Percentiles rank a stretch among this genome's conserved stretches.
phyloP scores from a whole-genome alignment of 1,284 basidiomycete genomes.

The Golubevia pallescens region DNA sequence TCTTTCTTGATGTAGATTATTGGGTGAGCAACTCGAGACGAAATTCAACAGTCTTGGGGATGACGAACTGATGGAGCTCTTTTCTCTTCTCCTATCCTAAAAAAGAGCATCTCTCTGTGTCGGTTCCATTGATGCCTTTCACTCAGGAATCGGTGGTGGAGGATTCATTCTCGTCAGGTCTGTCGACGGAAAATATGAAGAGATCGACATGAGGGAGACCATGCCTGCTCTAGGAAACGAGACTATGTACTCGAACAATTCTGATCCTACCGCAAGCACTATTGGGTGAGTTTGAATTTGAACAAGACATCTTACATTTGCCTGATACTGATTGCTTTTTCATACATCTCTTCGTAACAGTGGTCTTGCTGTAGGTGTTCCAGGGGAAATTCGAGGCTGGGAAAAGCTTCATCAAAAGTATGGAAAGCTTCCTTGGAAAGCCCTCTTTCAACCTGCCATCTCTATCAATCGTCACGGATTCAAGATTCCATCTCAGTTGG shows the following conservation, averaged over 20 bases:
- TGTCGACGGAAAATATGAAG: conserved; percentile 50
- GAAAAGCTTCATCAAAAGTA: conserved; percentile 53
- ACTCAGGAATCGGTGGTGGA: conserved; percentile 65
- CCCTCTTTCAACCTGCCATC: conserved; percentile 54
- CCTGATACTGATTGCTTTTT: too few species aligned
- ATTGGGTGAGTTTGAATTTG: conserved; percentile 18
- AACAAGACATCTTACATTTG: too few species aligned
- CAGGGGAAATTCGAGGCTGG: conserved; percentile 62
- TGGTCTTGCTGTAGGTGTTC: conserved; percentile 60
- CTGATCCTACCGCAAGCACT: conserved; percentile 23
- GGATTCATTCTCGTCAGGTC: conserved; percentile 43
- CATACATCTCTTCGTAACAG: conserved; percentile 19
- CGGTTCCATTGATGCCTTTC: conserved; percentile 65
- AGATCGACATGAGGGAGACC: conserved; percentile 66
- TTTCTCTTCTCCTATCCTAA: not conserved
- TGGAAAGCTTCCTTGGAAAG: conserved; percentile 58
- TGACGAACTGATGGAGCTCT: not conserved
- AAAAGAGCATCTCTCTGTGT: too few species aligned
- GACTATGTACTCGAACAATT: conserved; percentile 53
- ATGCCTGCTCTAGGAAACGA: conserved; percentile 64
- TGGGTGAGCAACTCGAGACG: conserved; percentile 51
- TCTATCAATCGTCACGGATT: conserved; percentile 53
- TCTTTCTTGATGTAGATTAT: conserved; percentile 30
- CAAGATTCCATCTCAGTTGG: conserved; percentile 19
- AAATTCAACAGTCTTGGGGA: too few species aligned